Base-by-base conservation (phyloP, 371 early-diverging fungal species). In the Dinochytrium kinnereticum region DNA sequence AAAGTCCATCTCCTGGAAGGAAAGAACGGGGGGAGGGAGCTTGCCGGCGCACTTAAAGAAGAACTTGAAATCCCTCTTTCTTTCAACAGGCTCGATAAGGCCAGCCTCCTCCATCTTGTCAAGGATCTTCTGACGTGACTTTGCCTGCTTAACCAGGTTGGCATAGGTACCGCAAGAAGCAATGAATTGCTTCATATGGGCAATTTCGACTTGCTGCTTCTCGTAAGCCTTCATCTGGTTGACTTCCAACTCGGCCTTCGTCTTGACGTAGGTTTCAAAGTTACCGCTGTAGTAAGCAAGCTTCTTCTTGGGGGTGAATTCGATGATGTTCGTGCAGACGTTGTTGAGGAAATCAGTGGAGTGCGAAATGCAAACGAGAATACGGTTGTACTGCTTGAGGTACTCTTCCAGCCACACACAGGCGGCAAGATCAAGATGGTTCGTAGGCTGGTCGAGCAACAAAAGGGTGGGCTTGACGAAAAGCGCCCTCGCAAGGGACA, bases 31-130 rank as follows among this genome's bases (percentile, higher is more conserved):
- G n/a, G 99, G 98, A 24, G 99, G 99, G 59, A 98, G 88, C 81
- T 93, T 94, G 64, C 89, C 91, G 64, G 91, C 88, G 74, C 93
- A 89, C 61, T 91, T 90, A 88, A 98, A 96, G 76, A 85, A 83
- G 88, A 98, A 96, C 80, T 90, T 91, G 90, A 94, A 94, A 37
- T 72, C 53, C 34, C 66, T 49, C 65, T 84, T 76, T 64, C 82
- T 83, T 51, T 85, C 85, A 44, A 96, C 96, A 86, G 96, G 94
- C 80, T 98, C 96, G 59, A 98, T 88, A 65, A 98, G 83, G 75
- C 98, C 98, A 71, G 91, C 98, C 72, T 97, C 98, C 86, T 95
- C 96, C 98, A 99, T 98, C 89, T 98, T 98, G 87, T 99, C 98
- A 57, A 99, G 91, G 77, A 98, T 96, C 94, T 99, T 99, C 78